A percentile compares a stretch with the other conserved stretches of the same genome.
These are phyloP conservation scores for Xylaria sp. DNA, from an alignment of 495 filamentous ascomycete species.

Conservation along the genomic window DNA sequence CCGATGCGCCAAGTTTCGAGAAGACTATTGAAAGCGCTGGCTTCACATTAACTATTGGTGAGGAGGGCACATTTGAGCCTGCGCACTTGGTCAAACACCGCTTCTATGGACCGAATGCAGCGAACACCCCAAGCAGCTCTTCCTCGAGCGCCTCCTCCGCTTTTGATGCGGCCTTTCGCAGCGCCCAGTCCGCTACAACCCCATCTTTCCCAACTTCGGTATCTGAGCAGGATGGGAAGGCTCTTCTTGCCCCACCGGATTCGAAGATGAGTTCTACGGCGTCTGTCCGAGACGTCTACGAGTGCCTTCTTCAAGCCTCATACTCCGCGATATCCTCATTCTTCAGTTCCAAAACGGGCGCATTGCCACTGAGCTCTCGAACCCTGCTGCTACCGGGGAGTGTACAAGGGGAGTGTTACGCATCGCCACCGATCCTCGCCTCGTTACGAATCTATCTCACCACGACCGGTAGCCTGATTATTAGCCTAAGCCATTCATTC, in stretches of 20 bases:
- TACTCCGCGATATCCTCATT: conserved; percentile 52
- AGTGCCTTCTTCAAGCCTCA: conserved; percentile 53
- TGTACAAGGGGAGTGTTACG: conserved; percentile 34
- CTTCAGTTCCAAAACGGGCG: conserved; percentile 49
- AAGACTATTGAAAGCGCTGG: conserved; percentile 49
- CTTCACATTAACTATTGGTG: conserved; percentile 47
- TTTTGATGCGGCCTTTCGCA: conserved; percentile 48
- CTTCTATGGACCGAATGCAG: conserved; percentile 43
- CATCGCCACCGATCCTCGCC: conserved; percentile 44
- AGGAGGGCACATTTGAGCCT: conserved; percentile 56
- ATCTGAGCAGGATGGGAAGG: conserved; percentile 35
- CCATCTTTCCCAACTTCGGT: conserved; percentile 32
- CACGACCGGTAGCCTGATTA: conserved; percentile 54
- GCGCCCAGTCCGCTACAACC: conserved; percentile 41
- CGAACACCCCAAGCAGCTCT: conserved; percentile 56
- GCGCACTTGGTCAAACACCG: conserved; percentile 51
- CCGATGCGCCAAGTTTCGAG: conserved; percentile 40
- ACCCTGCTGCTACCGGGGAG: conserved; percentile 46
- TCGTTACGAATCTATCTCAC: conserved; percentile 57
- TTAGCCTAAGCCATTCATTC: conserved; percentile 50
- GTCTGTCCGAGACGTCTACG: conserved; percentile 45
- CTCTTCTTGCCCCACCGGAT: conserved; percentile 33
- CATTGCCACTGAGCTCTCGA: conserved; percentile 52
- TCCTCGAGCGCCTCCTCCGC: conserved; percentile 50
- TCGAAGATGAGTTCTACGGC: conserved; percentile 37